Evolutionary conservation across 106 monocot species (phyloP).

Genomic region (Amphibolis antarctica): DNA sequence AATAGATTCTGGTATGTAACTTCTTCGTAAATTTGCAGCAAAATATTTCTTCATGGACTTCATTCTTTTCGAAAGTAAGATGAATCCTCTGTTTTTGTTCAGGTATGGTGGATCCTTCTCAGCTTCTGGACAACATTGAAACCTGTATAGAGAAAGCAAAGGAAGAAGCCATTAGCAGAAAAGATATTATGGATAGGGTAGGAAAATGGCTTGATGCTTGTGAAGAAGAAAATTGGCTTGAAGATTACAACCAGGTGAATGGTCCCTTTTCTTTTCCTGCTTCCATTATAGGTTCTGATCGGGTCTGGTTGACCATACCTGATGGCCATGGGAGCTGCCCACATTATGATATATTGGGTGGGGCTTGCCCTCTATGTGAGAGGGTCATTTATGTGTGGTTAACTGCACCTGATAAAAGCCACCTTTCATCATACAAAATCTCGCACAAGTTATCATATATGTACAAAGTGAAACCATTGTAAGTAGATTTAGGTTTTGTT

Average conservation of each 20-base stretch:
- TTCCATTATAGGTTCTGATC: background rate
- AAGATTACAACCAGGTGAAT: conserved; percentile 74
- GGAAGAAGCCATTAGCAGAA: conserved; percentile 68
- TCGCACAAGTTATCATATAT: too few species aligned
- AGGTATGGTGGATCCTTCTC: conserved; percentile 84
- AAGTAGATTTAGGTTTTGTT: too few species aligned
- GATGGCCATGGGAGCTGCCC: too few species aligned
- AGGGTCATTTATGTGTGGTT: too few species aligned
- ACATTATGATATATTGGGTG: too few species aligned
- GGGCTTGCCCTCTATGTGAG: too few species aligned
- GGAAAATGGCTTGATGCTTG: conserved; percentile 73
- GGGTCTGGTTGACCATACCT: background rate
- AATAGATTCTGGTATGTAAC: conserved; percentile 61
- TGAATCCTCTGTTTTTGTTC: background rate
- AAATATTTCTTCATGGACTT: background rate
- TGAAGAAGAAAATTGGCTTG: conserved; percentile 93
- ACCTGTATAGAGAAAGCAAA: conserved; percentile 60
- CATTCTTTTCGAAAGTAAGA: background rate
- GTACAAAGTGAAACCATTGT: too few species aligned
- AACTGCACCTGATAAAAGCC: too few species aligned
- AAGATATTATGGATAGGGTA: conserved; percentile 81
- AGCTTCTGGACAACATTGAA: conserved; percentile 77
- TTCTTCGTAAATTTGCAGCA: background rate
- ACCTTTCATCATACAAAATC: too few species aligned
- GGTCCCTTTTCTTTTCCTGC: background rate